Percentiles rank a stretch among this genome's conserved stretches.
These are phyloP conservation scores for Cytospora schulzeri DNA, from an alignment of 2,329 filamentous ascomycete genomes.

Conservation along the genomic window DNA sequence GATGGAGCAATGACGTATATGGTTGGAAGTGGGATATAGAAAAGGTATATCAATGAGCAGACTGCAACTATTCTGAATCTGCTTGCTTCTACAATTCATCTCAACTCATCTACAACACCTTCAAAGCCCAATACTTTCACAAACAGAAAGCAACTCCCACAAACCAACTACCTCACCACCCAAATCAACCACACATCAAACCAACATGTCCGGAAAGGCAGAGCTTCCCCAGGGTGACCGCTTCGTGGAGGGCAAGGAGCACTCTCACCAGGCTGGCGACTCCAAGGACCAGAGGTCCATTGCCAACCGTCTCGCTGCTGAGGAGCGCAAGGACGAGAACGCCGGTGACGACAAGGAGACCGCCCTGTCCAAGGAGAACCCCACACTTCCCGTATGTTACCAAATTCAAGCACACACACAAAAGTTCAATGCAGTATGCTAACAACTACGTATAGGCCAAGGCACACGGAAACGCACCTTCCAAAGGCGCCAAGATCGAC, in stretches of 20 bases:
- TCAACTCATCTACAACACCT: background rate
- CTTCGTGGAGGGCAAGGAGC: slow-evolving; percentile 71
- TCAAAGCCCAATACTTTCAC: background rate
- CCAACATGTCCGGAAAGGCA: slow-evolving; percentile 47
- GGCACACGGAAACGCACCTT: slow-evolving; percentile 73
- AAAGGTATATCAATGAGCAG: slow-evolving; percentile 25
- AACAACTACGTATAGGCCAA: slow-evolving; percentile 50
- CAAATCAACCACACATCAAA: background rate
- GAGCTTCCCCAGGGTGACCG: slow-evolving; percentile 54
- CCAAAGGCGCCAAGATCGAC: slow-evolving; percentile 71
- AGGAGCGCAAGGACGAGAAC: slow-evolving; percentile 51
- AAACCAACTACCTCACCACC: background rate
- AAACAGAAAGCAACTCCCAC: background rate
- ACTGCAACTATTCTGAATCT: background rate
- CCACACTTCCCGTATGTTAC: slow-evolving; percentile 57
- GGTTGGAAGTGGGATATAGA: background rate
- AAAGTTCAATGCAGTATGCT: background rate
- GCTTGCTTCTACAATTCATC: background rate
- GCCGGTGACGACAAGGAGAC: slow-evolving; percentile 48
- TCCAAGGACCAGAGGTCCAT: slow-evolving; percentile 76
- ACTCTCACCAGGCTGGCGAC: slow-evolving; percentile 70
- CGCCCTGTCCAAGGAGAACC: slow-evolving; percentile 55
- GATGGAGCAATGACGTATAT: slow-evolving; percentile 23
- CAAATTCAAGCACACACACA: slow-evolving; percentile 31
- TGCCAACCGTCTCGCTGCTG: slow-evolving; percentile 69